phyloP scores from a whole-genome alignment of 495 filamentous ascomycete genomes.

The Lophiostoma macrostomum region DNA sequence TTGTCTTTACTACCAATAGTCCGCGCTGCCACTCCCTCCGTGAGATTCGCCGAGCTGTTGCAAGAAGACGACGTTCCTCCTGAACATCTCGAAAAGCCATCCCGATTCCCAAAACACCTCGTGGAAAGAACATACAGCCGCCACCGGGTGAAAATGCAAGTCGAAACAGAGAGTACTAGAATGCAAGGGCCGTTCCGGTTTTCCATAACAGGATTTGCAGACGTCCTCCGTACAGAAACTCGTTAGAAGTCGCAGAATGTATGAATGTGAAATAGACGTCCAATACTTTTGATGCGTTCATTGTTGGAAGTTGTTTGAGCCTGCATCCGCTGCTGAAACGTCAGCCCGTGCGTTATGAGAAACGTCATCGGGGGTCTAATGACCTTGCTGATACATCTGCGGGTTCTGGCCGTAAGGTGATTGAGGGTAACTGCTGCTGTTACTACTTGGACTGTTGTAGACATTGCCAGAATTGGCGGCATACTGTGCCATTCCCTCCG shows the following conservation, averaged over 20 bases:
- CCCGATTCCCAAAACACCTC: slow-evolving; percentile 23
- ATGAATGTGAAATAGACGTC: slow-evolving; percentile 1
- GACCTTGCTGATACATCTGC: slow-evolving; percentile 73
- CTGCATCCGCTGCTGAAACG: slow-evolving; percentile 29
- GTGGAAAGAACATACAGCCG: slow-evolving; percentile 28
- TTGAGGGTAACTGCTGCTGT: slow-evolving; percentile 58
- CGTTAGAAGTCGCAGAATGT: slow-evolving; percentile 11
- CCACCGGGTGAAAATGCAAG: slow-evolving; percentile 33
- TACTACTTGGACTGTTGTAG: slow-evolving; percentile 54
- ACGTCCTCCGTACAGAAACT: slow-evolving; percentile 21
- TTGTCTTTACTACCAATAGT: no score
- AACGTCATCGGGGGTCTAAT: slow-evolving; percentile 42
- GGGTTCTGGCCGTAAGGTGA: slow-evolving; percentile 72
- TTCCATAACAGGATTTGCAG: slow-evolving; percentile 1
- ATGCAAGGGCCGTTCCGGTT: slow-evolving; percentile 19
- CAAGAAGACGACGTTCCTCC: no score
- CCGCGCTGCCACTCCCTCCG: no score
- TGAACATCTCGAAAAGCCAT: slow-evolving; percentile 11
- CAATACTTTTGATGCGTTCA: slow-evolving; percentile 18
- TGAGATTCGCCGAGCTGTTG: no score
- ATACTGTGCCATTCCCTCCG: slow-evolving; percentile 61
- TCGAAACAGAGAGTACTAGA: slow-evolving; percentile 16
- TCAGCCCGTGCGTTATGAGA: slow-evolving; percentile 15
- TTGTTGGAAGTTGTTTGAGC: slow-evolving; percentile 22
- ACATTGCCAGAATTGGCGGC: slow-evolving; percentile 44